Base-by-base conservation (phyloP, 805 yeast genomes). In the Kodamaea jinghongensis region DNA sequence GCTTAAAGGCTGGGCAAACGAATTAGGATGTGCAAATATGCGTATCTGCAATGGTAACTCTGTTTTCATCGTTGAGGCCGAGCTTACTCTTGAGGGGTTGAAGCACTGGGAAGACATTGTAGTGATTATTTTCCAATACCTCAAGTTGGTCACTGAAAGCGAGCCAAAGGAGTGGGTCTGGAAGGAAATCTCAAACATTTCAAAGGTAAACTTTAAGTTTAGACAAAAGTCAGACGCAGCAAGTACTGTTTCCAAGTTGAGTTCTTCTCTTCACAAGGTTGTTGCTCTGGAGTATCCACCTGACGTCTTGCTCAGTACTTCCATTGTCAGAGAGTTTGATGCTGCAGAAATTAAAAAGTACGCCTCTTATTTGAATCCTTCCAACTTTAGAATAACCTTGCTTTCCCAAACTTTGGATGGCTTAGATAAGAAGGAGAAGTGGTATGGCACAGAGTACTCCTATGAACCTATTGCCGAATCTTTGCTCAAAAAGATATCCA, bases 401-500 rank as follows among this genome's bases (percentile, higher is more conserved):
- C 22, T 81, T 67, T 60, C 76, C 58, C 47, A 70, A 38, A 71
- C 71, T 5, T 72, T 79, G 3, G 73, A 73, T 2, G 63, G 51
- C 1, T 62, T 76, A 34, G 65, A 71, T 39, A 47, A 62, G 11
- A 68, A 55, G 14, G 99, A 91, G 58, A 71, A 78, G 53, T 91
- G 96, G 96, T 91, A 93, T 56, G 96, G 95, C 3, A 88, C 97
- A 0, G 84, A 85, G 49, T 86, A 88, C 56, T 62, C 75, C 2
- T 58, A 73, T 31, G 68, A 63, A 8, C 63, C 67, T 11, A 52
- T 86, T 15, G 65, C 78, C 2, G 31, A 46, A 0, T 64, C 62
- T 1, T 57, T 82, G 3, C 11, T 67, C 5, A 35, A 55, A 7
- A 52, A 48, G 28, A 54, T 79, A 22, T 34, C 45, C 56, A 31